Conservation (phyloP, 331 rosid genomes). For the Phaseolus coccineus region DNA sequence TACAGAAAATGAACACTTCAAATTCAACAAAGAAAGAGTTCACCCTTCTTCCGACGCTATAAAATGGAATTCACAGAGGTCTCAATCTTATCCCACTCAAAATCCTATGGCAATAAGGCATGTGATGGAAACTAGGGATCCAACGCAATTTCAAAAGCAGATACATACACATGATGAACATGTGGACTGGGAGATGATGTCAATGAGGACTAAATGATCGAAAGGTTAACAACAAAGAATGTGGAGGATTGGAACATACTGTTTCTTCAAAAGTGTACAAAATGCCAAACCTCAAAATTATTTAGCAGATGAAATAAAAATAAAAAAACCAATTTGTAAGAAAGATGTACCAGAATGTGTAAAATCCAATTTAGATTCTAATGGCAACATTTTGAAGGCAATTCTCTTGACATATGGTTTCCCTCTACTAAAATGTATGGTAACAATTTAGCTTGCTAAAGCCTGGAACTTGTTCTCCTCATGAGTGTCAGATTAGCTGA, state of each 20-base stretch:
- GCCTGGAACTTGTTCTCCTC: not conserved
- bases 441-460: slow-evolving; percentile 13
- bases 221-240: not conserved
- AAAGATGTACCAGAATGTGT: not conserved
- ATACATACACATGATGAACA: slow-evolving; percentile 18
- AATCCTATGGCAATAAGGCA: slow-evolving; percentile 19
- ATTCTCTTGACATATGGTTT: not conserved
- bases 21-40: slow-evolving; percentile 34
- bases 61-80: slow-evolving; percentile 43
- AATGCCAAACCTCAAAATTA: not conserved
- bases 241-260: not conserved
- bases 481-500: not conserved
- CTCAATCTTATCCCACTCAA: slow-evolving; percentile 41
- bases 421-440: not conserved
- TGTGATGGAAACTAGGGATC: slow-evolving; percentile 2
- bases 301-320: not conserved
- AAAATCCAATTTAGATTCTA: slow-evolving; percentile 17
- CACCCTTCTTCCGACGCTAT: slow-evolving; percentile 39
- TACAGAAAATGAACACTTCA: slow-evolving; percentile 33
- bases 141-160: slow-evolving; percentile 26
- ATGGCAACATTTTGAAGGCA: slow-evolving; percentile 8
- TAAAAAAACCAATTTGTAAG: not conserved
- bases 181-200: slow-evolving; percentile 40
- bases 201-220: slow-evolving; percentile 44
- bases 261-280: not conserved